phyloP scores from a whole-genome alignment of 306 rosid genomes.

The barrel medic (Medicago truncatula) region DNA sequence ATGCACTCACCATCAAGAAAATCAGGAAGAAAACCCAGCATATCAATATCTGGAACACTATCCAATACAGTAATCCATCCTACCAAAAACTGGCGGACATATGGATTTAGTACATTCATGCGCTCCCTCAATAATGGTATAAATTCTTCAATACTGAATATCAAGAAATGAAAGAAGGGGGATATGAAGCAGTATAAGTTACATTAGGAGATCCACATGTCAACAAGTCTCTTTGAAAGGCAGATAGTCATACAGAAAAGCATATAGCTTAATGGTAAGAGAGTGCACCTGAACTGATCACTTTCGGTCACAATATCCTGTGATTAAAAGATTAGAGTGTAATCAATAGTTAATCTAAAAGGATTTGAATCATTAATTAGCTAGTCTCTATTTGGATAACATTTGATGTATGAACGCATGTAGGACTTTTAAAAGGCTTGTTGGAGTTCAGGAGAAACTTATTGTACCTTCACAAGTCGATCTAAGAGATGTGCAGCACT shows the following conservation, averaged over 20 bases:
- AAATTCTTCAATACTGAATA: slow-evolving; percentile 90
- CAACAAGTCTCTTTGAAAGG: slow-evolving; percentile 26
- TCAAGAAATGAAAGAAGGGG: slow-evolving; percentile 37
- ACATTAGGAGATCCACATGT: slow-evolving; percentile 30
- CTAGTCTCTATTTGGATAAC: slow-evolving; percentile 24
- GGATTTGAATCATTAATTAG: slow-evolving; percentile 37
- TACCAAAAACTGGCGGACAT: slow-evolving; percentile 96
- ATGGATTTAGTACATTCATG: slow-evolving; percentile 94
- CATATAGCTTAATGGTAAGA: slow-evolving; percentile 40
- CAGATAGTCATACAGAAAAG: slow-evolving; percentile 28
- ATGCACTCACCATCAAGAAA: slow-evolving; percentile 77
- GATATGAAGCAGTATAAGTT: slow-evolving; percentile 30
- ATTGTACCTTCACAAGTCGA: slow-evolving; percentile 87
- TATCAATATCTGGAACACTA: slow-evolving; percentile 96
- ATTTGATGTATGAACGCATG: not conserved
- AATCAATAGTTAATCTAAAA: slow-evolving; percentile 41
- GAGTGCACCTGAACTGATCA: slow-evolving; percentile 90
- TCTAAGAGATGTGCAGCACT: slow-evolving; percentile 99
- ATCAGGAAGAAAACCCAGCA: slow-evolving; percentile 98
- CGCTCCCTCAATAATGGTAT: slow-evolving; percentile 98
- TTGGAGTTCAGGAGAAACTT: slow-evolving; percentile 24
- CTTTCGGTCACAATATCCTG: slow-evolving; percentile 99
- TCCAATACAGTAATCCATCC: slow-evolving; percentile 99
- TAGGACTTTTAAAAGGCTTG: slow-evolving; percentile 1
- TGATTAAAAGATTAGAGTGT: slow-evolving; percentile 45